These are phyloP conservation scores for Phyllosticta citriasiana DNA, from an alignment of 2,329 filamentous ascomycete species.

Conservation along the genomic window DNA sequence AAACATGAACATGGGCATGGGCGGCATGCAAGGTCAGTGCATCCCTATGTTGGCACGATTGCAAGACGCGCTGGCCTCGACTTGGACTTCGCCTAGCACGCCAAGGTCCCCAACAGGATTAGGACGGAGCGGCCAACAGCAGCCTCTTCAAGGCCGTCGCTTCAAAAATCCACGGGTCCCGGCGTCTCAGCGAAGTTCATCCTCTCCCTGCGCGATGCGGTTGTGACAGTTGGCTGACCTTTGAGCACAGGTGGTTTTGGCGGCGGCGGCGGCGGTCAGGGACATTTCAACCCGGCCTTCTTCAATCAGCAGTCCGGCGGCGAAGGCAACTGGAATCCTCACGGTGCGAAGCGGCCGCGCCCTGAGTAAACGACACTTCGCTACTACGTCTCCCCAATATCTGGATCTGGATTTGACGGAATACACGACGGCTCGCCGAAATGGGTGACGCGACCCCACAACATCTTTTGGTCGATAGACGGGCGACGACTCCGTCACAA, in stretches of 20 bases:
- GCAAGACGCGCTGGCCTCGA: too few relatives aligned
- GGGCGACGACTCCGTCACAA: background rate
- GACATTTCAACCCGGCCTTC: constrained; percentile 64
- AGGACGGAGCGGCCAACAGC: too few relatives aligned
- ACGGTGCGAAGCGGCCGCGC: constrained; percentile 68
- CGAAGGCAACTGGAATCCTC: constrained; percentile 67
- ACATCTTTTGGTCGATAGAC: background rate
- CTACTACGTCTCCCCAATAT: background rate
- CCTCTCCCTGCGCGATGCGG: background rate
- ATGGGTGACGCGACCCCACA: background rate
- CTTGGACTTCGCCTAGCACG: too few relatives aligned
- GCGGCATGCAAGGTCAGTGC: constrained; percentile 26
- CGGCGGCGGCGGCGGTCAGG: constrained; percentile 50
- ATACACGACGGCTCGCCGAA: background rate
- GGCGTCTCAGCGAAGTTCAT: background rate
- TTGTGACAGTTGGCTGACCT: background rate
- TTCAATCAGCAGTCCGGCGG: constrained; percentile 45
- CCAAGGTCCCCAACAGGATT: too few relatives aligned
- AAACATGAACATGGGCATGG: constrained; percentile 42
- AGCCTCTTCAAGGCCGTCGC: too few relatives aligned
- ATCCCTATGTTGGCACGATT: background rate
- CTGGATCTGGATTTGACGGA: background rate
- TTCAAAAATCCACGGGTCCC: background rate
- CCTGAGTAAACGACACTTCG: constrained; percentile 47
- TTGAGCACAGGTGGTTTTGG: constrained; percentile 46